These are phyloP conservation scores for Aspergillus hortae DNA, from an alignment of 2,329 filamentous ascomycete species.

Conservation along the genomic window DNA sequence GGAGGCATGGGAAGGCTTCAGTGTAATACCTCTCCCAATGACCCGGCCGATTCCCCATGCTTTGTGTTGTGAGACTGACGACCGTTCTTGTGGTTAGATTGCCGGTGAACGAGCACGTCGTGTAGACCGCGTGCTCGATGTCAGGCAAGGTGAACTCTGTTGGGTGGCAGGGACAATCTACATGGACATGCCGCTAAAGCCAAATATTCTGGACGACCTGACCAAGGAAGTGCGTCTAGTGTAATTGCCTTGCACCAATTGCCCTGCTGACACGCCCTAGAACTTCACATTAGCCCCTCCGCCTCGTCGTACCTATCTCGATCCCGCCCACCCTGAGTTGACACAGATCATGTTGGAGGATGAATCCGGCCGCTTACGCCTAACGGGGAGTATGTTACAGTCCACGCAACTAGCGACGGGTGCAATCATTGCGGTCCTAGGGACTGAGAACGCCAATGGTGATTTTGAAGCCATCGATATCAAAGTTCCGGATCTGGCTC, in stretches of 20 bases:
- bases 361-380: constrained; percentile 80
- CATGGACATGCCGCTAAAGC: constrained; percentile 95
- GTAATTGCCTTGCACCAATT: not conserved
- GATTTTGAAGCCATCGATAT: constrained; percentile 91
- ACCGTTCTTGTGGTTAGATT: constrained; percentile 46
- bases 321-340: constrained; percentile 38
- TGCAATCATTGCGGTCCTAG: constrained; percentile 89
- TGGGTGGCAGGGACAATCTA: constrained; percentile 95
- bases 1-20: constrained; percentile 72
- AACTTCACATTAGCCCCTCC: constrained; percentile 86
- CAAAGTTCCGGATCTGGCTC: constrained; percentile 79
- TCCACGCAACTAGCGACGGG: constrained; percentile 79
- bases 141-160: constrained; percentile 90
- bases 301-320: constrained; percentile 70
- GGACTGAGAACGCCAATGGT: constrained; percentile 86
- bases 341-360: constrained; percentile 86
- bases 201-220: constrained; percentile 92
- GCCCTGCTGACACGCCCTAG: constrained; percentile 41
- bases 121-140: constrained; percentile 88
- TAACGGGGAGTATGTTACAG: constrained; percentile 69
- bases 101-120: constrained; percentile 69
- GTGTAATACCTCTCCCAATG: constrained; percentile 38
- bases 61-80: not conserved
- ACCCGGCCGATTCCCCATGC: not conserved
- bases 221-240: constrained; percentile 72